These are phyloP conservation scores for Myriangium duriaei DNA, from an alignment of 2,329 filamentous ascomycete species.

Conservation along the genomic window DNA sequence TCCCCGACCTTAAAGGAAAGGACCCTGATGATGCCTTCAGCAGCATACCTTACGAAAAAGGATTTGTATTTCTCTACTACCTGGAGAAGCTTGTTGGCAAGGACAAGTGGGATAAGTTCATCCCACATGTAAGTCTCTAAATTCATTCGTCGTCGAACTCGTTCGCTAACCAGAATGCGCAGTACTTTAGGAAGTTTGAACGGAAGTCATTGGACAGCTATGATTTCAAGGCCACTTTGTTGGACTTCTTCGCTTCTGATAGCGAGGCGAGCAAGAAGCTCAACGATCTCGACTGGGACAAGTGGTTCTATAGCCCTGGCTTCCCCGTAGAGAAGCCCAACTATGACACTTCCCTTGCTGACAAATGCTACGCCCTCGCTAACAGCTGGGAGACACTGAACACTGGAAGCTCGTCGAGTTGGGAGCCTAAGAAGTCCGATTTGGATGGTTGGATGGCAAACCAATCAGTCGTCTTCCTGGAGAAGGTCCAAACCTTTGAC, in stretches of 20 bases:
- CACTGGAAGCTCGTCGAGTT: slow-evolving; percentile 20
- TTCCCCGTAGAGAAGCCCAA: slow-evolving; percentile 80
- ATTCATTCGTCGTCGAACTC: too few species aligned
- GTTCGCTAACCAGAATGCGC: slow-evolving; percentile 4
- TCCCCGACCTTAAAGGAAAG: slow-evolving; percentile 74
- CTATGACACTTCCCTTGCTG: slow-evolving; percentile 79
- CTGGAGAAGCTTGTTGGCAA: slow-evolving; percentile 77
- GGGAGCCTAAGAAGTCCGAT: slow-evolving; percentile 55
- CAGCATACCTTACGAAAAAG: slow-evolving; percentile 87
- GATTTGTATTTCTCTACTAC: slow-evolving; percentile 85
- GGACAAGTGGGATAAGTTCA: slow-evolving; percentile 86
- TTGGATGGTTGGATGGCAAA: slow-evolving; percentile 67
- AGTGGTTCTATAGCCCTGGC: slow-evolving; percentile 77
- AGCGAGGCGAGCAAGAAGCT: slow-evolving; percentile 50
- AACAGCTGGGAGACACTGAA: slow-evolving; percentile 60
- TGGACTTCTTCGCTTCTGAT: slow-evolving; percentile 71
- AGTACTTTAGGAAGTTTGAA: slow-evolving; percentile 76
- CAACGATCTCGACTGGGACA: slow-evolving; percentile 73
- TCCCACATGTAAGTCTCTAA: slow-evolving; percentile 51
- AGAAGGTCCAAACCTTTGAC: slow-evolving; percentile 57
- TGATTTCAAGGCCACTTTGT: slow-evolving; percentile 80
- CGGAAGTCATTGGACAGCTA: slow-evolving; percentile 83
- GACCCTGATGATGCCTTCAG: slow-evolving; percentile 96
- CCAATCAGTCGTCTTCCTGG: slow-evolving; percentile 84
- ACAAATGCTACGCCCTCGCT: slow-evolving; percentile 71